phyloP scores from a whole-genome alignment of 1,284 basidiomycete genomes.

The Anthracocystis setariae region DNA sequence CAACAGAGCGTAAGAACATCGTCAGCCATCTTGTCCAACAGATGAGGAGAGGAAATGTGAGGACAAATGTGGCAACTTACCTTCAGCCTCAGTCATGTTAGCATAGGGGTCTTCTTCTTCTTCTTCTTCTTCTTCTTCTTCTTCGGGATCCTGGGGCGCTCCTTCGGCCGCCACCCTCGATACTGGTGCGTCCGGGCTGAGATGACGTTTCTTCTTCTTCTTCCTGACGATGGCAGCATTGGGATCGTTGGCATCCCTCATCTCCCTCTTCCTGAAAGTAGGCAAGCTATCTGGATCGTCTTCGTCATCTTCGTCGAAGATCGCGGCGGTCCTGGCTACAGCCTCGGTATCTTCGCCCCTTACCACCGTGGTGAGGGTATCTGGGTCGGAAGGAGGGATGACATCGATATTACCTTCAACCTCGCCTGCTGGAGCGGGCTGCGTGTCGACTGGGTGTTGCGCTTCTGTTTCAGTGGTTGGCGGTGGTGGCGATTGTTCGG shows the following conservation, averaged over 20 bases:
- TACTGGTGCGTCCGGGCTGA: slow-evolving; percentile 18
- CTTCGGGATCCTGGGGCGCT: slow-evolving; percentile 4
- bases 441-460: not conserved
- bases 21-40: slow-evolving; percentile 9
- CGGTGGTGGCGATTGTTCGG: not conserved
- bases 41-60: too few species aligned
- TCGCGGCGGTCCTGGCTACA: slow-evolving; percentile 30
- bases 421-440: slow-evolving; percentile 9
- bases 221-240: slow-evolving; percentile 32
- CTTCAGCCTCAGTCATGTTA: slow-evolving; percentile 45
- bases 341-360: slow-evolving; percentile 30
- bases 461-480: slow-evolving; percentile 6
- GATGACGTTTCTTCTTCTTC: slow-evolving; percentile 53
- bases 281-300: slow-evolving; percentile 22
- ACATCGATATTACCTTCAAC: slow-evolving; percentile 20
- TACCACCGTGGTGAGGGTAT: slow-evolving; percentile 22
- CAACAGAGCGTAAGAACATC: too few species aligned
- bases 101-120: slow-evolving; percentile 42
- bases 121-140: slow-evolving; percentile 16
- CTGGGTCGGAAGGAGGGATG: slow-evolving; percentile 18
- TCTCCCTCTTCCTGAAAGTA: slow-evolving; percentile 36
- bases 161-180: not conserved
- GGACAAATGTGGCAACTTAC: slow-evolving; percentile 13
- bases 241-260: slow-evolving; percentile 24
- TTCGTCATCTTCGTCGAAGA: slow-evolving; percentile 47